Evolutionary conservation across 495 filamentous ascomycete species (phyloP).

Genomic region (Sphaerosporella brunnea): DNA sequence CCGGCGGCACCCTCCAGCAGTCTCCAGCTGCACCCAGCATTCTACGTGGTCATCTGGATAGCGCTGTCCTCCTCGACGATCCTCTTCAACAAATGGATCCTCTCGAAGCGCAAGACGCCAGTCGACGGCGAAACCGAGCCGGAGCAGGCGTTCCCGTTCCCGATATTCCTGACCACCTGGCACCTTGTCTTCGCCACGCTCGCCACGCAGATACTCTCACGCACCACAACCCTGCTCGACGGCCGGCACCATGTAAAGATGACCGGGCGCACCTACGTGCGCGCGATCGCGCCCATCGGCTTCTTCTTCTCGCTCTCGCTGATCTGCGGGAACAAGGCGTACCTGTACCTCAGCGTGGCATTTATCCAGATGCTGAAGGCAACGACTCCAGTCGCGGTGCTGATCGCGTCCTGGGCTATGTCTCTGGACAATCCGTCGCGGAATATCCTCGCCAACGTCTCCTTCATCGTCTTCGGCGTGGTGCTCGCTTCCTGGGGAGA

Average conservation of each 20-base stretch:
- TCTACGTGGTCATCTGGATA: slow-evolving; percentile 89
- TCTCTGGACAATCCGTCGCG: slow-evolving; percentile 43
- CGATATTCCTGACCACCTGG: slow-evolving; percentile 84
- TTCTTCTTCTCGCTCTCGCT: slow-evolving; percentile 83
- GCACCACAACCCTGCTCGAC: slow-evolving; percentile 72
- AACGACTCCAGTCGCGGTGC: slow-evolving; percentile 74
- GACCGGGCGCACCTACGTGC: slow-evolving; percentile 77
- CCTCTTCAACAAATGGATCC: slow-evolving; percentile 97
- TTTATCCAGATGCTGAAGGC: slow-evolving; percentile 99
- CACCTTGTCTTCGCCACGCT: slow-evolving; percentile 75
- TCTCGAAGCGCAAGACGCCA: slow-evolving; percentile 45
- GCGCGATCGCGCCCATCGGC: slow-evolving; percentile 82
- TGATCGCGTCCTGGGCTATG: slow-evolving; percentile 52
- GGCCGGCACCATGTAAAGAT: slow-evolving; percentile 83
- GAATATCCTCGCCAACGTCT: slow-evolving; percentile 45
- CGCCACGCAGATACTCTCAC: slow-evolving; percentile 77
- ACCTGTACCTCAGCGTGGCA: slow-evolving; percentile 76
- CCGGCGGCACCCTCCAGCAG: background rate
- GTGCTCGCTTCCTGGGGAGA: slow-evolving; percentile 57
- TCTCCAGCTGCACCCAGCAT: slow-evolving; percentile 48
- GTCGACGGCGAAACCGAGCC: slow-evolving; percentile 3
- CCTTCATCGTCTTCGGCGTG: slow-evolving; percentile 57
- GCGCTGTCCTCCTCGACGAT: slow-evolving; percentile 79
- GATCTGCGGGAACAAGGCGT: slow-evolving; percentile 87
- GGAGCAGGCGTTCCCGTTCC: too few relatives aligned